Evolutionary conservation across 1,139 yeast species (phyloP).

Genomic region (Geotrichum carabidarum): DNA sequence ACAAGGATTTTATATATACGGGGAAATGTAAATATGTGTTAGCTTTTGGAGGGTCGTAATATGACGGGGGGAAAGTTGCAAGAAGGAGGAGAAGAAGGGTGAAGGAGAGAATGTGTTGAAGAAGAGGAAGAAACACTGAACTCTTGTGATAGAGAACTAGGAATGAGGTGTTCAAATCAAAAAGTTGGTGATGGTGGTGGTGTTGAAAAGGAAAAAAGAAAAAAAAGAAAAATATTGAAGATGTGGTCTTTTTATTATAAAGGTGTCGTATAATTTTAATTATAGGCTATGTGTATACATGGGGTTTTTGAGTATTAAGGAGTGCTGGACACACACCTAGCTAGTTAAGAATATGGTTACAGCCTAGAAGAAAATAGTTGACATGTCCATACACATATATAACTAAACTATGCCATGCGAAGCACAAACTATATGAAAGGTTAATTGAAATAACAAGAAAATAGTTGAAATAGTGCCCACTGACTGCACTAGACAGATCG

Average conservation of each 20-base stretch:
- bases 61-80: background rate
- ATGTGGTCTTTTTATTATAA: constrained; percentile 1
- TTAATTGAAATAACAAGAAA: no score
- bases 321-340: no score
- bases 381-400: no score
- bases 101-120: background rate
- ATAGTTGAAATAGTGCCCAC: no score
- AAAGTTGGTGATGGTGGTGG: constrained; percentile 2
- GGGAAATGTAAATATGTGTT: background rate
- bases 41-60: background rate
- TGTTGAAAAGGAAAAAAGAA: background rate
- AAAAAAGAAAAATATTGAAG: background rate
- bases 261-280: no score
- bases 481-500: no score
- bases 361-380: no score
- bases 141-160: background rate
- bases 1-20: background rate
- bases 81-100: background rate
- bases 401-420: no score
- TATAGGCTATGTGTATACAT: no score
- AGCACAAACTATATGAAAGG: no score
- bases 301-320: no score
- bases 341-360: no score
- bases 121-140: background rate
- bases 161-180: background rate